Evolutionary conservation across 2,329 filamentous ascomycete genomes (phyloP), one percentile per base, ranked within the genome.

Genomic region (Aureobasidium lini): DNA sequence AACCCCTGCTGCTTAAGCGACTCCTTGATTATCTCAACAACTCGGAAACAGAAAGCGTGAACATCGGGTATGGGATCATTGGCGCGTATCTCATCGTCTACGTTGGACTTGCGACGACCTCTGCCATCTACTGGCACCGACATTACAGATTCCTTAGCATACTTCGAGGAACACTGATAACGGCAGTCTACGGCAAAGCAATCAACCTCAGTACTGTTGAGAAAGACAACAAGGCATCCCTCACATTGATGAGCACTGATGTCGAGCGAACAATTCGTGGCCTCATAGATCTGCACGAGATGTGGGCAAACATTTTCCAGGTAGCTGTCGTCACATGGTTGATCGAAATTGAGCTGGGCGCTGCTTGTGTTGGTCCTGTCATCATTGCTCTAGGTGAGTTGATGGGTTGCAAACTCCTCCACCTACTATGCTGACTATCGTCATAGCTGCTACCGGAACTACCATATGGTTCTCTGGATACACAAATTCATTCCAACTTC

Each of bases 61-160:
- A 65, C 32, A 59, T 59, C 36, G 70, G 70, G 0, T 65, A 65
- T 39, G 70, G 65, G 1, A 61, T 72, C 1, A 68, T 71, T 11
- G 69, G 67, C 13, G 70, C 68, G 0, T 72, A 67, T 60, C 64
- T 64, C 11, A 29, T 72, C n/a, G 70, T 70, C 0, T 72, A 70
- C 49, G 32, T 67, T n/a, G 69, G 69, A 4, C 61, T 70, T 5
- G 69, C 70, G 2, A 32, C 53, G 11, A 52, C 60, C 10, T 50
- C 60, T 11, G 50, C 52, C 10, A 43, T 57, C 6, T 61, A 61
- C 32, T 57, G 53, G 60, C 53, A 61, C n/a, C 28, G 46, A 6
- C 50, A 56, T 18, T 57, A 52, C 13, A 52, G 53, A 16, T 57
- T 57, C 6, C 18, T 61, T 5, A 50, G 47, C 15, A 57, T 57